These are phyloP conservation scores for Mallotus repandus DNA, from an alignment of 441 rosid genomes.

Conservation along the genomic window DNA sequence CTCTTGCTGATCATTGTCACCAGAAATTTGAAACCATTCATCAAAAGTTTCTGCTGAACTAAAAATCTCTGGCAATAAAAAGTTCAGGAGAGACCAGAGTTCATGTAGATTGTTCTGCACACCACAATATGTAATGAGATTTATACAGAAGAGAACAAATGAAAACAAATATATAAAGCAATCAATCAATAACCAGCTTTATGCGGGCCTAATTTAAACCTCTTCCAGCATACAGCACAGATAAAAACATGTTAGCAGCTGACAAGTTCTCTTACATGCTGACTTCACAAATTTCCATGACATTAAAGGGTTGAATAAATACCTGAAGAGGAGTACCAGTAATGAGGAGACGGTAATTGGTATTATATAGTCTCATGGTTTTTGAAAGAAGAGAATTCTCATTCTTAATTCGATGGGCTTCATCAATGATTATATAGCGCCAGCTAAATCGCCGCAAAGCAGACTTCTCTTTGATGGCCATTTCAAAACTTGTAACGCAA, in stretches of 20 bases:
- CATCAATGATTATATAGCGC: constrained; percentile 97
- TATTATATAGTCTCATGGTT: constrained; percentile 92
- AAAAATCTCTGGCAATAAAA: constrained; percentile 90
- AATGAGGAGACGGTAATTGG: constrained; percentile 95
- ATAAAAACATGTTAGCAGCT: background rate
- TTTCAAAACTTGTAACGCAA: constrained; percentile 98
- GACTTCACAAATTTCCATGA: constrained; percentile 1
- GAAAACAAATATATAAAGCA: background rate
- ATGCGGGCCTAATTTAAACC: background rate
- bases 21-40: constrained; percentile 99
- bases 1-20: constrained; percentile 97
- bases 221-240: constrained; percentile 4
- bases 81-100: constrained; percentile 97
- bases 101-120: constrained; percentile 98
- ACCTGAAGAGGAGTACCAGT: constrained; percentile 99
- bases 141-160: background rate
- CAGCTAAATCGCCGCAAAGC: constrained; percentile 94
- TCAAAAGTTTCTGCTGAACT: constrained; percentile 99
- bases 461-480: constrained; percentile 98
- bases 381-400: constrained; percentile 98
- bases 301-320: constrained; percentile 18
- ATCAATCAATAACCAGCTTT: constrained; percentile 1
- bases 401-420: constrained; percentile 97
- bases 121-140: constrained; percentile 19
- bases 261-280: background rate